phyloP scores from a whole-genome alignment of 495 filamentous ascomycete species.

The Daldinia caldariorum region DNA sequence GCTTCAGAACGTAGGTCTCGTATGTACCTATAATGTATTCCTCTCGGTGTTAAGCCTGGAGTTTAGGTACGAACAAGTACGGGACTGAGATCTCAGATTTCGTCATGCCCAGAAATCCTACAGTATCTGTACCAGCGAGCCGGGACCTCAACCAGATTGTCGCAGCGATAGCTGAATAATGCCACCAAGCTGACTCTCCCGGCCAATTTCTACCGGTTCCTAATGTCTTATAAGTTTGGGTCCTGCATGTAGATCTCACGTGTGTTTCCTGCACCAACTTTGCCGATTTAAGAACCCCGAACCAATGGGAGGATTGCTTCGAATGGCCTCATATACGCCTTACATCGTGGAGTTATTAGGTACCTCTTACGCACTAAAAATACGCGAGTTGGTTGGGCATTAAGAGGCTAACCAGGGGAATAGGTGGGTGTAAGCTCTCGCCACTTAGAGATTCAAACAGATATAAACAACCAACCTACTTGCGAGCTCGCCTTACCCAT shows the following conservation, averaged over 20 bases:
- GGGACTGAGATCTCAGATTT: neutral
- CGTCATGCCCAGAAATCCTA: neutral
- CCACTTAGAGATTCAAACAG: neutral
- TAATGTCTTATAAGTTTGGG: neutral
- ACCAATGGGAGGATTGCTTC: neutral
- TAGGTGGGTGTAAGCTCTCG: neutral
- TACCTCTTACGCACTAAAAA: too few species aligned
- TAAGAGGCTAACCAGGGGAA: neutral
- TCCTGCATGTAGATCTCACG: neutral
- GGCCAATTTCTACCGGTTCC: neutral
- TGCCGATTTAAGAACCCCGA: neutral
- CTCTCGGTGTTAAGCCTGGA: neutral
- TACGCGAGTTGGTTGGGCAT: too few species aligned
- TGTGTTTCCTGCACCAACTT: neutral
- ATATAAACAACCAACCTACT: neutral
- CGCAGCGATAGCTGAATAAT: neutral
- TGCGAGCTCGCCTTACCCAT: neutral
- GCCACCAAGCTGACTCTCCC: neutral
- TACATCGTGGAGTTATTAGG: too few species aligned
- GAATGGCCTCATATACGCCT: neutral
- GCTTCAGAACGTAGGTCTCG: too few species aligned
- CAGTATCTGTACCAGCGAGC: neutral
- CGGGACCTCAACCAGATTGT: neutral
- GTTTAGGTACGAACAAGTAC: neutral
- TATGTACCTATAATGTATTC: too few species aligned